Conservation (phyloP, 257 asterid species). For the Datura wrightii region DNA sequence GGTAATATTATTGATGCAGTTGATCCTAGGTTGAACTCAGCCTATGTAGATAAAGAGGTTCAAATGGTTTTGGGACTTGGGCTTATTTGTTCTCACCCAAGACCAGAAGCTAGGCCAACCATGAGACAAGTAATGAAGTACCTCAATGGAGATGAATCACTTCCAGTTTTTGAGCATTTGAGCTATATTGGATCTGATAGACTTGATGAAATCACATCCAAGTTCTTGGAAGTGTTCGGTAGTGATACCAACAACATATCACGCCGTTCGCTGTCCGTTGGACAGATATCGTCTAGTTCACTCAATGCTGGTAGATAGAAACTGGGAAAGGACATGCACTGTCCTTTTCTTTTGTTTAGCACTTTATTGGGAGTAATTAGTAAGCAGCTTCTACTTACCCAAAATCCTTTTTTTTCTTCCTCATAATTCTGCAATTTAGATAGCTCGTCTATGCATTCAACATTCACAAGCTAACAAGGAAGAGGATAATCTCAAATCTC, state of each 20-base stretch:
- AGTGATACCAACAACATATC: constrained; percentile 34
- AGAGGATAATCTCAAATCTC: neutral
- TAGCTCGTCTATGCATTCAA: neutral
- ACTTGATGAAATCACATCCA: constrained; percentile 28
- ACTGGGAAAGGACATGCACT: neutral
- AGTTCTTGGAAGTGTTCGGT: constrained; percentile 28
- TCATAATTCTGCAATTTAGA: constrained; percentile 6
- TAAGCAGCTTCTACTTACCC: neutral
- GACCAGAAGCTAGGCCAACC: constrained; percentile 52
- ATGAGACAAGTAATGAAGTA: constrained; percentile 46
- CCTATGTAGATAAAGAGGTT: constrained; percentile 52
- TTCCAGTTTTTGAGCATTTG: neutral
- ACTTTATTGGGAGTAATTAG: neutral
- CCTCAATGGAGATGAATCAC: constrained; percentile 42
- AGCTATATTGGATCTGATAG: constrained; percentile 33
- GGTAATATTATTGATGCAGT: constrained; percentile 58
- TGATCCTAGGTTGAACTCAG: constrained; percentile 46
- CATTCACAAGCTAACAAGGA: constrained; percentile 6
- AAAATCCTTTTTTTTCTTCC: neutral
- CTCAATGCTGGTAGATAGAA: constrained; percentile 52
- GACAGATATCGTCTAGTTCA: constrained; percentile 49
- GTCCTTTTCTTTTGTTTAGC: neutral
- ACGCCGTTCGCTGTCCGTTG: constrained; percentile 44
- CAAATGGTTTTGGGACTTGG: constrained; percentile 71
- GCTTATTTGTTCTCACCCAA: constrained; percentile 70